Evolutionary conservation across 1,284 basidiomycete genomes (phyloP), one percentile per base, ranked within the genome.

Genomic region (Malassezia nana): DNA sequence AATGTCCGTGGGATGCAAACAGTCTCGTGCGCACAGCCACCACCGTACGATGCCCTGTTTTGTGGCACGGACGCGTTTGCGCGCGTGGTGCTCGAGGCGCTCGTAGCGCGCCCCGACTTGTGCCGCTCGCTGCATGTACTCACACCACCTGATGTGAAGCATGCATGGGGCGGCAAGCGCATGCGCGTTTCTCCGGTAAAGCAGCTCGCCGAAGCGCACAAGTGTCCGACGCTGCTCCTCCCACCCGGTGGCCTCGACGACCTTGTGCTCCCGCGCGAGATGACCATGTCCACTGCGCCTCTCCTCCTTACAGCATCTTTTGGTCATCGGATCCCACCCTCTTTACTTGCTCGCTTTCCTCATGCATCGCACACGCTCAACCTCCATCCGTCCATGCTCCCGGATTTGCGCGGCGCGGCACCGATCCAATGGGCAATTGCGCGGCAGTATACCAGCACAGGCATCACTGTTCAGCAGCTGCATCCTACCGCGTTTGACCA

Each of bases 231-330:
- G 16, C 28, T 56, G 6, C 24, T 54, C 5, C 55, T 72, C 1
- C 65, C 65, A 0, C 4, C 41, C 2, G 25, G 7, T 5, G 67
- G 65, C 1, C 47, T 67, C 47, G 33, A 41, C 3, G 43, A 29
- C 6, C 63, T 57, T 24, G 20, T 16, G 13, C 46, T 63, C 3
- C 59, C 48, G 13, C 18, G 28, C 10, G 13, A 38, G 24, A 30
- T 57, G 30, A 52, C 43, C 20, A 43, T 9, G 47, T 69, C 26
- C 53, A 58, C 24, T 6, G 29, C 48, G 4, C 57, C 67, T 8
- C 48, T 95, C 9, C 79, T 96, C 6, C 65, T 96, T 4, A 92
- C 89, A 0, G 89, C 89, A 8, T 94, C 90, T 0, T 95, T 95
- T 65, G 91, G 91, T 0, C 84, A 88, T 48, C 86, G 95, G 57